Conservation (phyloP, 495 filamentous ascomycete genomes). For the Penicilliopsis zonata region DNA sequence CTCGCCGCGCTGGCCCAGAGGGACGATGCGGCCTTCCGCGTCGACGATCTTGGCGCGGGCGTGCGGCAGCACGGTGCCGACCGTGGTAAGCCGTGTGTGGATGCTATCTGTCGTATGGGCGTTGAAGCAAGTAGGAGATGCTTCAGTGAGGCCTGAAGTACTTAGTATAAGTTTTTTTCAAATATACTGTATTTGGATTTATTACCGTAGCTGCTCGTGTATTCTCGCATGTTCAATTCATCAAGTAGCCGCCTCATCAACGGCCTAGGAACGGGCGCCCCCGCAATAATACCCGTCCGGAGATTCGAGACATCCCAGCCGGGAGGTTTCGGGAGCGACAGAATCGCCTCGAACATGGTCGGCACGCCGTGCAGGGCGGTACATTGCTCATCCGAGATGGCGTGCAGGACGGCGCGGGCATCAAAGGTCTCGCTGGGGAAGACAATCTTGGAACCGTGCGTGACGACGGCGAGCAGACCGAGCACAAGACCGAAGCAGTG, state of each 20-base stretch:
- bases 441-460: conserved; percentile 54
- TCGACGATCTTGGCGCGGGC: conserved; percentile 60
- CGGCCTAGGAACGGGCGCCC: conserved; percentile 50
- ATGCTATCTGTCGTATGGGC: conserved; percentile 59
- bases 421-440: conserved; percentile 56
- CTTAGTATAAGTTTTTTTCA: conserved; percentile 58
- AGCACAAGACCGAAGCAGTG: conserved; percentile 67
- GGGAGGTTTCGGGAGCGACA: conserved; percentile 37
- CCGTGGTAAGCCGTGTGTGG: conserved; percentile 47
- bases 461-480: conserved; percentile 53
- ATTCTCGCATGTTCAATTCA: conserved; percentile 53
- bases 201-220: conserved; percentile 59
- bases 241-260: conserved; percentile 51
- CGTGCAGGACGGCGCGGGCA: conserved; percentile 41
- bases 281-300: conserved; percentile 58
- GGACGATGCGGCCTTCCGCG: conserved; percentile 35
- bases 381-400: conserved; percentile 51
- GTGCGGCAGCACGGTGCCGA: conserved; percentile 65
- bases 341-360: conserved; percentile 58
- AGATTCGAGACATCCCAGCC: conserved; percentile 35
- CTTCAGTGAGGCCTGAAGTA: conserved; percentile 19
- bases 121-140: conserved; percentile 48
- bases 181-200: conserved; percentile 59
- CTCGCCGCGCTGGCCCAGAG: conserved; percentile 54
- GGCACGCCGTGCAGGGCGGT: conserved; percentile 62